These are phyloP conservation scores for Helicocarpus griseus DNA, from an alignment of 2,329 filamentous ascomycete genomes.

Conservation along the genomic window DNA sequence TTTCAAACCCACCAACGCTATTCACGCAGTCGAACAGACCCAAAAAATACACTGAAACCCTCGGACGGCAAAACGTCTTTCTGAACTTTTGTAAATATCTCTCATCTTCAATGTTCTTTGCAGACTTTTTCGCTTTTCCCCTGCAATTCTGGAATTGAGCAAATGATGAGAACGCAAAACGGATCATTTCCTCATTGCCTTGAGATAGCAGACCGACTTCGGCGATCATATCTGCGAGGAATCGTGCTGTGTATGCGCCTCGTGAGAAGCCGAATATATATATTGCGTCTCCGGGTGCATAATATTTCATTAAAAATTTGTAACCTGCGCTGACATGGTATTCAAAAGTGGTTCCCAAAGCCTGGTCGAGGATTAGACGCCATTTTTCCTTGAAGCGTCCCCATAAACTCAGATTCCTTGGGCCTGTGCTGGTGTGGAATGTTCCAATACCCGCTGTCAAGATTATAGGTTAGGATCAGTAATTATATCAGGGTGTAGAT, in stretches of 20 bases:
- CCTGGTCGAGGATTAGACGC: constrained; percentile 12
- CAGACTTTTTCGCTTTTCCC: constrained; percentile 17
- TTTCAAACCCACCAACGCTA: constrained; percentile 31
- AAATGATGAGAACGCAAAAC: constrained; percentile 35
- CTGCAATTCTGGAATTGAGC: constrained; percentile 23
- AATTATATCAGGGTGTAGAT: background rate
- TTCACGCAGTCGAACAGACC: constrained; percentile 48
- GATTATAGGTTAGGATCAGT: background rate
- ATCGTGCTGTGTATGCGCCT: constrained; percentile 44
- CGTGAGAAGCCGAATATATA: constrained; percentile 48
- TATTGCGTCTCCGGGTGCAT: constrained; percentile 41
- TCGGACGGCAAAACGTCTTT: constrained; percentile 39
- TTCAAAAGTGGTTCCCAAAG: constrained; percentile 31
- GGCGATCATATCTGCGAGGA: constrained; percentile 44
- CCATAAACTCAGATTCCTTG: background rate
- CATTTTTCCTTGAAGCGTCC: background rate
- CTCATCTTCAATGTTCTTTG: constrained; percentile 11
- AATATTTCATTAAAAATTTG: constrained; percentile 46
- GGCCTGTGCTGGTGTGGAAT: background rate
- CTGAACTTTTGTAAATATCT: constrained; percentile 36
- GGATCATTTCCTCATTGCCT: constrained; percentile 46
- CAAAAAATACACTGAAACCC: constrained; percentile 43
- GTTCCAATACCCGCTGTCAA: background rate
- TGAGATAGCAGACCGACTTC: constrained; percentile 41
- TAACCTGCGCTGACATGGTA: constrained; percentile 46